Base-by-base conservation (phyloP, 805 yeast species). In the Yamadazyma endophytica region DNA sequence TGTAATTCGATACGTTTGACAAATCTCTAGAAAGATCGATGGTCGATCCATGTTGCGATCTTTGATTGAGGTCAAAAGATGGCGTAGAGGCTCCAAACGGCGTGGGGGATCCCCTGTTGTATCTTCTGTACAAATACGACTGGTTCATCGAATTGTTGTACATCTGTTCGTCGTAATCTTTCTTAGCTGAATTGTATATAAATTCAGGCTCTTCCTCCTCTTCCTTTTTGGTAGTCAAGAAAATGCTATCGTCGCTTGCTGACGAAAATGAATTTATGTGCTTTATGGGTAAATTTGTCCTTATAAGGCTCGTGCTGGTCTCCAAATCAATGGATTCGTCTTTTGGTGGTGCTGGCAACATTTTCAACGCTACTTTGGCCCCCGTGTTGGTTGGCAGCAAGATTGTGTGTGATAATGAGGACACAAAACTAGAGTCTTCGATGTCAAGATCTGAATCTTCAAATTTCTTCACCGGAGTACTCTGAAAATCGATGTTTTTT, bases 341-440 rank as follows among this genome's bases (percentile, higher is more conserved):
- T 6, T 11, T 12, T 9, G 14, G 23, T 4, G 39, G 54, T 28
- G 55, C 47, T 25, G 58, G 49, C n/a, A 58, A 40, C 29, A 58
- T 43, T 30, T 47, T 41, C 22, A 64, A 37, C 2, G 72, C 72
- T 31, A 54, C 49, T 31, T 55, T 50, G 4, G 70, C 70, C 0
- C 72, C 72, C 13, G 65, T 37, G n/a, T 43, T 44, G 3, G 72
- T 65, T 3, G 70, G 72, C 26, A 61, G 59, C 5, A 41, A 26
- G 9, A 41, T 17, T 9, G 42, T 38, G 11, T 24, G 35, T 3
- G 41, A 33, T 15, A 41, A 29, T 2, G 46, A 42, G n/a, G 43
- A 46, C 9, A 46, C 47, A 27, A 45, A 39, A 17, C 49, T 43
- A 2, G 43, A 28, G 26, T 41, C 32, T 14, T 42, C 41, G 12